phyloP scores from a whole-genome alignment of 768 basidiomycete species.

The Termitomyces sp. region DNA sequence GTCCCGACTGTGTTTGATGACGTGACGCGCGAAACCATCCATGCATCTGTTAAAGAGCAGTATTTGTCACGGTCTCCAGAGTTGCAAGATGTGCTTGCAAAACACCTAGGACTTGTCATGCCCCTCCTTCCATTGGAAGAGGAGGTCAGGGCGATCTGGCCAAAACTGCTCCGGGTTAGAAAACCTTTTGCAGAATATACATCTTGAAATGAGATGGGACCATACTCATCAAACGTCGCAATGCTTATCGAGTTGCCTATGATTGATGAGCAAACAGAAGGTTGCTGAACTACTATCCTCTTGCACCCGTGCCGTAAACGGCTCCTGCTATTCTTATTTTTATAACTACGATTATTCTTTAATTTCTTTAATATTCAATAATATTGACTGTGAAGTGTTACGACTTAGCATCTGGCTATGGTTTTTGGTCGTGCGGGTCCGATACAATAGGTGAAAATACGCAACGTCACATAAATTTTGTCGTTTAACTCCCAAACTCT shows the following conservation, averaged over 20 bases:
- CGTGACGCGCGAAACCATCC: slow-evolving; percentile 55
- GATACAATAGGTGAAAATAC: not conserved
- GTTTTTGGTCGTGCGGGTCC: not conserved
- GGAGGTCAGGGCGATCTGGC: slow-evolving; percentile 44
- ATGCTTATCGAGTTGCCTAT: not conserved
- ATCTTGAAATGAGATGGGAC: not conserved
- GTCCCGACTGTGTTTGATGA: slow-evolving; percentile 40
- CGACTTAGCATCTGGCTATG: not conserved
- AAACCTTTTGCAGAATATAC: slow-evolving; percentile 11
- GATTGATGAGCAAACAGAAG: not conserved
- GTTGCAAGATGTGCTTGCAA: slow-evolving; percentile 29
- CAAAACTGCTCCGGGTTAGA: slow-evolving; percentile 19
- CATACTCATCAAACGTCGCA: not conserved
- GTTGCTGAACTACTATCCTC: not conserved
- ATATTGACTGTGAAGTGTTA: not conserved
- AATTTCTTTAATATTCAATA: not conserved
- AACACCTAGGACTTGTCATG: slow-evolving; percentile 39
- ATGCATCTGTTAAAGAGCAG: slow-evolving; percentile 54
- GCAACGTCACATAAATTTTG: not conserved
- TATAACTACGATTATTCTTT: not conserved
- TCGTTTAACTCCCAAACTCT: not conserved
- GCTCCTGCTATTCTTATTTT: not conserved
- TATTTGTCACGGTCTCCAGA: slow-evolving; percentile 21
- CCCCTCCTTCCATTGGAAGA: slow-evolving; percentile 48
- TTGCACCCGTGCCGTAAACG: not conserved